Conservation (phyloP, 164 flowering plant species). For the Buxus sempervirens region DNA sequence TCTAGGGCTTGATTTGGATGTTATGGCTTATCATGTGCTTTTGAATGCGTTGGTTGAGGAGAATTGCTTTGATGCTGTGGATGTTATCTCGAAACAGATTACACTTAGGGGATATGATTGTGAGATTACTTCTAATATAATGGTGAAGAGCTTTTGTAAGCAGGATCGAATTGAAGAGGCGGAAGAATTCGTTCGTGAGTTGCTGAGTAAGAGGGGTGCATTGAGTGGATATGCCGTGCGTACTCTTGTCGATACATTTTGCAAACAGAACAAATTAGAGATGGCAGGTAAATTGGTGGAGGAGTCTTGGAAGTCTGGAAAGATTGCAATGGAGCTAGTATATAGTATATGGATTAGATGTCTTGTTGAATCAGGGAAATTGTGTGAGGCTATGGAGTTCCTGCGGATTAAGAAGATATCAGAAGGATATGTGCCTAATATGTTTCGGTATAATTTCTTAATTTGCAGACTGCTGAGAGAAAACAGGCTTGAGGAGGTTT, state of each 20-base stretch:
- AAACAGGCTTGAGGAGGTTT: conserved; percentile 53
- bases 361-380: conserved; percentile 46
- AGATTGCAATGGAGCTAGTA: conserved; percentile 28
- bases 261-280: conserved; percentile 35
- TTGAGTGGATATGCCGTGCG: conserved; percentile 26
- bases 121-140: conserved; percentile 40
- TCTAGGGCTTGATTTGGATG: conserved; percentile 62
- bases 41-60: conserved; percentile 71
- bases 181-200: conserved; percentile 28
- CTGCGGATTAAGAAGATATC: conserved; percentile 31
- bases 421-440: conserved; percentile 60
- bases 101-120: conserved; percentile 40
- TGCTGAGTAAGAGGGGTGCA: conserved; percentile 19
- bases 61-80: conserved; percentile 40
- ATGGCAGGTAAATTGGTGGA: conserved; percentile 46
- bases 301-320: conserved; percentile 34
- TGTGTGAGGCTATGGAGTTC: conserved; percentile 55
- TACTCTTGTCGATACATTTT: conserved; percentile 47
- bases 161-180: conserved; percentile 48
- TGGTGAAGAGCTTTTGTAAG: conserved; percentile 55
- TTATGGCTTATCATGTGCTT: conserved; percentile 60
- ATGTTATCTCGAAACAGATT: conserved; percentile 49
- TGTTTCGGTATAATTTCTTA: conserved; percentile 52
- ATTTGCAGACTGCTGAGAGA: conserved; percentile 56
- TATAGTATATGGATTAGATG: conserved; percentile 52